Base-by-base conservation (phyloP, 2,329 filamentous ascomycete genomes). In the Sarocladium strictum region DNA sequence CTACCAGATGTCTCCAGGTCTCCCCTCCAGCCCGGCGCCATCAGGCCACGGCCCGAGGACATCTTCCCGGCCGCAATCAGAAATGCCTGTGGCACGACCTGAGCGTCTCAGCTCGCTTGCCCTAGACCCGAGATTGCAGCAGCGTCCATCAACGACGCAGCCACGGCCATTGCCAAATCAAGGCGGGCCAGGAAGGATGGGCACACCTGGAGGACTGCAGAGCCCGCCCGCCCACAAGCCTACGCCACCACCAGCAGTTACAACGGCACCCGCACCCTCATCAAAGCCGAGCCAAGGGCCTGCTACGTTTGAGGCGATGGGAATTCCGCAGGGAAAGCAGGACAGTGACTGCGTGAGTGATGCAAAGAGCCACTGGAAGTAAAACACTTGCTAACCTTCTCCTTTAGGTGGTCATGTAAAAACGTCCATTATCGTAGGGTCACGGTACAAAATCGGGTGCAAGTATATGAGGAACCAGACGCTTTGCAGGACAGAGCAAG, bases 241-340 rank as follows among this genome's bases (percentile, higher is more conserved):
- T 41, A 58, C 63, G 57, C 52, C 65, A 57, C 59, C 68, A 57
- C 70, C 62, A 38, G 67, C 59, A 54, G 62, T 62, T 56, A 62
- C 66, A 19, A 61, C 63, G 21, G 61, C 65, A n/a, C 62, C 69
- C 41, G 68, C 71, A n/a, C 67, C 70, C 7, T 70, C 73, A 6
- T 64, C 71, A 19, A 68, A 72, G 59, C 59, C 75, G 2, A 72
- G 74, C 51, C 89, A 91, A 66, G 94, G 93, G 11, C 93, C 94
- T 1, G 90, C 94, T 63, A 97, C 94, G 0, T 99, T 99, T 69
- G 93, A 97, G 67, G 92, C 95, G 67, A 99, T 99, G 94, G 94
- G 94, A 37, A 93, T 99, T 62, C 90, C 91, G 6, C 81, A 85
- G 63, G 85, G 79, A 49, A 92, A 94, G 70, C 81, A 86, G 58